Conservation (phyloP, 2,329 filamentous ascomycete genomes). For the Purpureocillium takamizusanense region DNA sequence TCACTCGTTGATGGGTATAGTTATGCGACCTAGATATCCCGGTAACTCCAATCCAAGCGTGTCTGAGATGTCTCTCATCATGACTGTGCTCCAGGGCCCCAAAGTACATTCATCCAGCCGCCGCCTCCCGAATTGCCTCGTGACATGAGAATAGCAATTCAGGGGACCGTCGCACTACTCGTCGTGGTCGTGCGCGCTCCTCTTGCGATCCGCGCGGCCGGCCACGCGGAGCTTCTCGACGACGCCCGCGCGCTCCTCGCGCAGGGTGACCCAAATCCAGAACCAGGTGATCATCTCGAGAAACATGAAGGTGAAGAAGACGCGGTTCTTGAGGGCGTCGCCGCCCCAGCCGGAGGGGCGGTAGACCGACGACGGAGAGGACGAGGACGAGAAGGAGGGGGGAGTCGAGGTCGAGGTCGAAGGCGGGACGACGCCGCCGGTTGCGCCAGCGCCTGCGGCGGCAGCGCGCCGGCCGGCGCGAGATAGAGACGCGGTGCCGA, state of each 20-base stretch:
- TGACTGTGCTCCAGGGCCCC: too few species aligned
- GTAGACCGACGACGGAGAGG: slow-evolving; percentile 25
- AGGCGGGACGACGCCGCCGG: background rate
- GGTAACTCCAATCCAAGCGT: too few species aligned
- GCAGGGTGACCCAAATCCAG: slow-evolving; percentile 67
- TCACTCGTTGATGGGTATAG: too few species aligned
- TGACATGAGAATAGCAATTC: too few species aligned
- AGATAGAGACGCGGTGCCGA: slow-evolving; percentile 16
- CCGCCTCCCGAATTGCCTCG: too few species aligned
- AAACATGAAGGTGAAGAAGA: slow-evolving; percentile 79
- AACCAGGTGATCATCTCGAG: slow-evolving; percentile 81
- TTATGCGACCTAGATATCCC: too few species aligned
- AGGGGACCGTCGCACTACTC: background rate
- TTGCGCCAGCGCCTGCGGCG: background rate
- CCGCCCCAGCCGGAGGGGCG: slow-evolving; percentile 38
- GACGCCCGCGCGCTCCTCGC: slow-evolving; percentile 50
- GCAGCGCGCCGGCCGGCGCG: background rate
- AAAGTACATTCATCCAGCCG: too few species aligned
- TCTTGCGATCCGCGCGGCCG: slow-evolving; percentile 9
- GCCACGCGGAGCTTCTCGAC: slow-evolving; percentile 22
- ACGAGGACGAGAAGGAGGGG: slow-evolving; percentile 12
- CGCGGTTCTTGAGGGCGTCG: slow-evolving; percentile 69
- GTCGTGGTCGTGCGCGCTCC: slow-evolving; percentile 11
- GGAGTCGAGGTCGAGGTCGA: background rate
- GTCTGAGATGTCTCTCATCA: too few species aligned